These are phyloP conservation scores for Citrullus colocynthis DNA, from an alignment of 306 rosid species.

Conservation along the genomic window DNA sequence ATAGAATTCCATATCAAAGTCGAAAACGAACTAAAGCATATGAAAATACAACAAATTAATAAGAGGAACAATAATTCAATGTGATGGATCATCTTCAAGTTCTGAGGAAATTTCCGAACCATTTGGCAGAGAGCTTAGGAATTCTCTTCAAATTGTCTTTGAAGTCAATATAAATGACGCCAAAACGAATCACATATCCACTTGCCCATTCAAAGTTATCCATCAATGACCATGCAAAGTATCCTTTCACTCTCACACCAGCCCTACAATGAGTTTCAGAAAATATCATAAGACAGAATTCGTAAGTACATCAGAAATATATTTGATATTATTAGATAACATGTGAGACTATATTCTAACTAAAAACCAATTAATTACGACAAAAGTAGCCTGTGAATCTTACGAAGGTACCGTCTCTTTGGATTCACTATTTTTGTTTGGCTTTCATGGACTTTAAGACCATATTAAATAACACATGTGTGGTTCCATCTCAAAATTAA, in stretches of 20 bases:
- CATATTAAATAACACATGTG: too few species aligned
- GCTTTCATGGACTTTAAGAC: too few species aligned
- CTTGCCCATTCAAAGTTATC: conserved; percentile 51
- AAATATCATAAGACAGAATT: too few species aligned
- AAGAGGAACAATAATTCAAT: not conserved
- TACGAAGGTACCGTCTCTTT: too few species aligned
- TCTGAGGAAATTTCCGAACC: conserved; percentile 46
- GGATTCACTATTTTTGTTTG: too few species aligned
- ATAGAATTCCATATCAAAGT: too few species aligned
- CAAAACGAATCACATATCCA: conserved; percentile 32
- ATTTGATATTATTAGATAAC: too few species aligned
- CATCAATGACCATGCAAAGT: conserved; percentile 46
- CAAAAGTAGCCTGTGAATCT: too few species aligned
- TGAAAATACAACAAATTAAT: not conserved
- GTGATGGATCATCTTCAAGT: not conserved
- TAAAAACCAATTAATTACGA: too few species aligned
- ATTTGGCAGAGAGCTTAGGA: conserved; percentile 45
- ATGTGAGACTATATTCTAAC: too few species aligned
- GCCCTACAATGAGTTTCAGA: conserved; percentile 1
- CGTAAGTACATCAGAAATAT: too few species aligned
- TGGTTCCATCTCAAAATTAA: too few species aligned
- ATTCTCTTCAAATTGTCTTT: conserved; percentile 19
- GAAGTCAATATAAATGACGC: conserved; percentile 34
- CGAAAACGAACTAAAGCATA: not conserved
- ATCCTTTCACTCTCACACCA: conserved; percentile 48